These are phyloP conservation scores for Coemansia sp. DNA, from an alignment of 192 early-diverging fungal genomes.

Conservation along the genomic window DNA sequence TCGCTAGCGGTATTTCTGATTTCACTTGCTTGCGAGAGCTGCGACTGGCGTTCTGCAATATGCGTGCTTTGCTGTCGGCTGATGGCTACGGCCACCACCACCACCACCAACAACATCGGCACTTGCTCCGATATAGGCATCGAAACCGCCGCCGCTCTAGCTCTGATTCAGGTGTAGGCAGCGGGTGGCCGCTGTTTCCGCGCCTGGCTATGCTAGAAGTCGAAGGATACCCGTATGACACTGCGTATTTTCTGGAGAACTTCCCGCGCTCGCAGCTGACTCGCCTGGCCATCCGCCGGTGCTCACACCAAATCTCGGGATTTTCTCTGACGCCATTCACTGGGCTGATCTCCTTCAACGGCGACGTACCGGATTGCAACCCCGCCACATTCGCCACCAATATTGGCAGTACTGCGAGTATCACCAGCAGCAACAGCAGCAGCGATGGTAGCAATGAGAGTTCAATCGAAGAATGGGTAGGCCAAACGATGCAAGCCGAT, in stretches of 20 bases:
- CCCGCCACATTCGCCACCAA: too few species aligned
- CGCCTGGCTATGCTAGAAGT: conserved; percentile 19
- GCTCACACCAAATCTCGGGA: conserved; percentile 10
- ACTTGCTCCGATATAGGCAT: neutral
- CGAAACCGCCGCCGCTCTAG: neutral
- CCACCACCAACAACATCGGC: conserved; percentile 2
- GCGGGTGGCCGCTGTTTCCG: conserved; percentile 23
- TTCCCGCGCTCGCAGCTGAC: conserved; percentile 37
- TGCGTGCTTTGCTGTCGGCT: neutral
- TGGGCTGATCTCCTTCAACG: neutral
- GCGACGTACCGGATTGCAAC: conserved; percentile 17
- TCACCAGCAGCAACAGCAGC: too few species aligned
- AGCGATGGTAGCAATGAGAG: conserved; percentile 3
- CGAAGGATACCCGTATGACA: conserved; percentile 27
- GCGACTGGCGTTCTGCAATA: conserved; percentile 18
- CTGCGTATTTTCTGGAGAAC: conserved; percentile 30
- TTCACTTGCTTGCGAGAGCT: conserved; percentile 28
- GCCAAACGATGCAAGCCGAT: neutral
- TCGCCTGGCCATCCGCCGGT: conserved; percentile 18
- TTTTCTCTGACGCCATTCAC: conserved; percentile 19
- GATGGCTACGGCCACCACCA: neutral
- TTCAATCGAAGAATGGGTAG: conserved; percentile 15
- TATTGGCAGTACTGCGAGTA: too few species aligned
- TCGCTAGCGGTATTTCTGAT: neutral
- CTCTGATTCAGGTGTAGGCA: neutral